phyloP scores from a whole-genome alignment of 2,329 filamentous ascomycete species.

The Talaromyces sp. region DNA sequence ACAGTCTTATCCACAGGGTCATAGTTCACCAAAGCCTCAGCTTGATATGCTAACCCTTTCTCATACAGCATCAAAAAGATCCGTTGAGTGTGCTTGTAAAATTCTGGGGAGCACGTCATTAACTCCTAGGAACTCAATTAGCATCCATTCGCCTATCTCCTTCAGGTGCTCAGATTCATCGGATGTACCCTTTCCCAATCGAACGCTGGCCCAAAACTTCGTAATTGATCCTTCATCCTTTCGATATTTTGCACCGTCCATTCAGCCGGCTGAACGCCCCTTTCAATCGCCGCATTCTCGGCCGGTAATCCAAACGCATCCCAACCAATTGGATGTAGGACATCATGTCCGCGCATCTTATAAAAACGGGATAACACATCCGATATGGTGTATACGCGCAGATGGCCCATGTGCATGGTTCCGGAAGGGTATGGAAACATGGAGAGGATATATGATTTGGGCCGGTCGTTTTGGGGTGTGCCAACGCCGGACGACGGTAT shows the following conservation, averaged over 20 bases:
- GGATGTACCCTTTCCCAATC: constrained; percentile 68
- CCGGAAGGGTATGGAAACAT: constrained; percentile 96
- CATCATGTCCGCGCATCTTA: constrained; percentile 67
- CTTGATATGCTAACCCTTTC: constrained; percentile 74
- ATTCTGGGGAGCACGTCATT: constrained; percentile 75
- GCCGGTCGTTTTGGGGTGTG: constrained; percentile 25
- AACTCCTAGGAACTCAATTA: constrained; percentile 58
- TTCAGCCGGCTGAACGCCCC: constrained; percentile 68
- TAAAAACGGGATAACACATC: constrained; percentile 77
- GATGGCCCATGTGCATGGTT: constrained; percentile 77
- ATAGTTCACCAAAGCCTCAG: constrained; percentile 81
- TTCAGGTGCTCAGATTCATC: neutral
- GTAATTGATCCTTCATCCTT: constrained; percentile 79
- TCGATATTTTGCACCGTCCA: constrained; percentile 81
- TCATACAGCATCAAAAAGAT: constrained; percentile 76
- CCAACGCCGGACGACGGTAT: neutral
- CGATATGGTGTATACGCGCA: constrained; percentile 86
- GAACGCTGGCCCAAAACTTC: constrained; percentile 74
- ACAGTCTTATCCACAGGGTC: constrained; percentile 87
- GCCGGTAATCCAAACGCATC: constrained; percentile 88
- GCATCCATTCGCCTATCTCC: neutral
- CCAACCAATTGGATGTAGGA: constrained; percentile 90
- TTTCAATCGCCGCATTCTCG: constrained; percentile 85
- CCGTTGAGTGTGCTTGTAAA: constrained; percentile 85
- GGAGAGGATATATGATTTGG: constrained; percentile 67